A percentile compares a stretch with the other conserved stretches of the same genome.
These are phyloP conservation scores for Calonectria pseudoturangicola DNA, from an alignment of 2,329 filamentous ascomycete genomes.

Conservation along the genomic window DNA sequence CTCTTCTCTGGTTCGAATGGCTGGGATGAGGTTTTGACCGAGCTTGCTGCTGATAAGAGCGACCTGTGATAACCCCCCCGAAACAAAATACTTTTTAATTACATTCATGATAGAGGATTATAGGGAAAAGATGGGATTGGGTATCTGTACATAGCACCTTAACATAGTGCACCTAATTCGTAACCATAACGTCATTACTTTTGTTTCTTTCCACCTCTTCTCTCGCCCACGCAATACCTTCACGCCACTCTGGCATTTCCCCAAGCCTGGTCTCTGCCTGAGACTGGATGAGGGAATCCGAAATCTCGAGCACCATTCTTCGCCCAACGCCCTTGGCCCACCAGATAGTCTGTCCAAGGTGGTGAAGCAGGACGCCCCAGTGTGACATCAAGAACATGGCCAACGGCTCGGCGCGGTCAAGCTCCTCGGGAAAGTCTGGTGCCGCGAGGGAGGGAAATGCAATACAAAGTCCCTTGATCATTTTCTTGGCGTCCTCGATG, in stretches of 20 bases:
- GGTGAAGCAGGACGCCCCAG: constrained; percentile 60
- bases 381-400: constrained; percentile 61
- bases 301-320: constrained; percentile 50
- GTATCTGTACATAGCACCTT: constrained; percentile 5
- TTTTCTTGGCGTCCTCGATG: constrained; percentile 58
- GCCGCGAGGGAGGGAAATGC: constrained; percentile 57
- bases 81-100: neutral
- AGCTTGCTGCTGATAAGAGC: neutral
- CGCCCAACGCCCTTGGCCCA: constrained; percentile 51
- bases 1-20: constrained; percentile 42
- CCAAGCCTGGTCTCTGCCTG: constrained; percentile 29
- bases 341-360: constrained; percentile 50
- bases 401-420: constrained; percentile 58
- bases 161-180: neutral
- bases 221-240: constrained; percentile 49
- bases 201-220: constrained; percentile 41
- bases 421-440: constrained; percentile 54
- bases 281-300: constrained; percentile 30
- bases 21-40: constrained; percentile 41
- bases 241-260: constrained; percentile 44
- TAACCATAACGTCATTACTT: neutral
- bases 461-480: constrained; percentile 57
- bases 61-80: neutral
- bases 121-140: constrained; percentile 4
- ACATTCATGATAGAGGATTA: neutral